phyloP scores from a whole-genome alignment of 306 rosid species.

The Hylodesmum podocarpum region DNA sequence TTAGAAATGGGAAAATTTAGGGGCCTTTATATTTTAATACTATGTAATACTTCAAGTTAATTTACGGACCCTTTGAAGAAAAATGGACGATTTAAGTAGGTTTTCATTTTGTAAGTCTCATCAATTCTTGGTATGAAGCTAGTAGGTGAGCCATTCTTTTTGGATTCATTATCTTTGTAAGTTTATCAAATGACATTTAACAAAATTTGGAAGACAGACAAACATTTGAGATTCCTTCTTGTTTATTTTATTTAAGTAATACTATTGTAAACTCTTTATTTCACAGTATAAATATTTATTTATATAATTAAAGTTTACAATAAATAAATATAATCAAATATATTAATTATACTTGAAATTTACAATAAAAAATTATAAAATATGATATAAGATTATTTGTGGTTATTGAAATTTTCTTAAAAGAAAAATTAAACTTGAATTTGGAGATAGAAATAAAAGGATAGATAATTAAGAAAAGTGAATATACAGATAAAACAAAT shows the following conservation, averaged over 20 bases:
- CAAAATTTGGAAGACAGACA: neutral
- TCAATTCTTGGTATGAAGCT: neutral
- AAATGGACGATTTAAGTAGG: neutral
- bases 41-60: neutral
- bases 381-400: too few relatives aligned
- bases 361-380: too few relatives aligned
- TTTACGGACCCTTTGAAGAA: neutral
- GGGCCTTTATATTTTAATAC: neutral
- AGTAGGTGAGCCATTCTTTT: constrained; percentile 9
- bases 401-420: too few relatives aligned
- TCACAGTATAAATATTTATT: too few relatives aligned
- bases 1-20: neutral
- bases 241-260: neutral
- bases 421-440: too few relatives aligned
- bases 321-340: too few relatives aligned
- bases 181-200: constrained; percentile 2
- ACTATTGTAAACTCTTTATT: too few relatives aligned
- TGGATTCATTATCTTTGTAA: neutral
- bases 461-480: too few relatives aligned
- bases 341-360: too few relatives aligned
- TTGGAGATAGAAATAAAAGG: too few relatives aligned
- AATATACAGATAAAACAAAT: too few relatives aligned
- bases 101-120: neutral
- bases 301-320: too few relatives aligned
- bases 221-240: neutral